Evolutionary conservation across 116 monocot genomes (phyloP), one percentile per base, ranked within the genome.

Genomic region (Posidonia oceanica): DNA sequence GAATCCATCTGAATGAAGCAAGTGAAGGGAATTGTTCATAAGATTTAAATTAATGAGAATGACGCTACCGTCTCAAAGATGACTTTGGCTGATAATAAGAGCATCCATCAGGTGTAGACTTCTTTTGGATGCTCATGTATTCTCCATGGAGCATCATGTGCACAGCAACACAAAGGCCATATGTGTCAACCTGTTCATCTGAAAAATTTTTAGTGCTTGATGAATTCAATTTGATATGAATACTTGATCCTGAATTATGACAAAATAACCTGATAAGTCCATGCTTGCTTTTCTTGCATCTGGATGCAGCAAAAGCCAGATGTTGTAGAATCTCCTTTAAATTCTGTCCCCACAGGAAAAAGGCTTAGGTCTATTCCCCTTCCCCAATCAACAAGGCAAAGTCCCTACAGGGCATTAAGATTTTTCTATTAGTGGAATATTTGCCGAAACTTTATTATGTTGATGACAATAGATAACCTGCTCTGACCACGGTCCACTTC

Each of bases 321-420:
- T 38, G 92, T 91, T 74, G 73, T 73, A 63, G 79, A 89, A 61
- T 89, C 89, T 0, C 92, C 92, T 0, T 70, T 21, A 70, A 97
- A 97, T 56, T 83, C 73, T 16, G 80, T 83, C 55, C 77, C 77
- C 3, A 72, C 40, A 21, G 96, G 83, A 60, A 91, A 97, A 51
- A 91, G 80, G 36, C 48, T 73, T 13, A 91, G 13, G 44, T 97
- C 96, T 54, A 97, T 91, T 5, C 89, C 92, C 58, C 82, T 84
- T 63, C 96, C 96, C 96, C 91, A 97, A 37, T 97, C 96, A 8
- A 97, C 88, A 54, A 97, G 89, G 80, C 96, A 97, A 66, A 96
- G 80, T 40, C 91, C 96, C 96, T 97, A 80, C 8, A 85, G 14
- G 18, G 41, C 7, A 63, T 20, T 52, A 13, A 39, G 17, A 52